Evolutionary conservation across 352 stramenopile genomes (phyloP).

Genomic region (Saprolegnia diclina): DNA sequence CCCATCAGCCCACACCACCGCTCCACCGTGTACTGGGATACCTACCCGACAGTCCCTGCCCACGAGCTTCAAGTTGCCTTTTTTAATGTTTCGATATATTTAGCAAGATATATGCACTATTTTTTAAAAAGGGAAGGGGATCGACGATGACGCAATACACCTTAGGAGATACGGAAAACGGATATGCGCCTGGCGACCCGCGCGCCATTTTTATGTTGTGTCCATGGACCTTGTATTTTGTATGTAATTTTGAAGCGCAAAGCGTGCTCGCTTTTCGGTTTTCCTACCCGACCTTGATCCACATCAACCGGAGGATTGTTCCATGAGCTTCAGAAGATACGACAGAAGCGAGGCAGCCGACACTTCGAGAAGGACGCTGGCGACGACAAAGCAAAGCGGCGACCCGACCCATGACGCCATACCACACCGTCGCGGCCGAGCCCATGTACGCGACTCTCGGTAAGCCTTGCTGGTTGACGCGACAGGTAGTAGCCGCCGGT

Average conservation of each 20-base stretch:
- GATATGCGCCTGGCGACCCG: neutral
- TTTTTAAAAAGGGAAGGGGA: slow-evolving; percentile 6
- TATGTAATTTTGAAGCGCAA: neutral
- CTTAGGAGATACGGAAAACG: neutral
- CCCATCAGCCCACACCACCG: neutral
- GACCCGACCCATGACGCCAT: too few species aligned
- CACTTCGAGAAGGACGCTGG: too few species aligned
- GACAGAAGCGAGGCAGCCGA: too few species aligned
- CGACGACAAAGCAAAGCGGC: too few species aligned
- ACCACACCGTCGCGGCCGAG: too few species aligned
- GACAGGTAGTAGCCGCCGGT: too few species aligned
- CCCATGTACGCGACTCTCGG: too few species aligned
- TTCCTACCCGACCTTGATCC: slow-evolving; percentile 7
- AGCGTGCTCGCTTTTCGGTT: neutral
- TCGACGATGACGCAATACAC: slow-evolving; percentile 2
- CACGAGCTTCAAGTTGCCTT: slow-evolving; percentile 9
- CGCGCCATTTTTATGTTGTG: neutral
- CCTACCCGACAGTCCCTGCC: neutral
- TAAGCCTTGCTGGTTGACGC: too few species aligned
- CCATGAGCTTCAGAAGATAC: slow-evolving; percentile 17
- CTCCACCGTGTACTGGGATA: neutral
- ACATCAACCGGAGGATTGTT: slow-evolving; percentile 21
- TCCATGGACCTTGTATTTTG: neutral
- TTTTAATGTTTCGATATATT: neutral
- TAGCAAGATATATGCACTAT: neutral